These are phyloP conservation scores for Plectranthus barbatus DNA, from an alignment of 257 asterid genomes.

Conservation along the genomic window DNA sequence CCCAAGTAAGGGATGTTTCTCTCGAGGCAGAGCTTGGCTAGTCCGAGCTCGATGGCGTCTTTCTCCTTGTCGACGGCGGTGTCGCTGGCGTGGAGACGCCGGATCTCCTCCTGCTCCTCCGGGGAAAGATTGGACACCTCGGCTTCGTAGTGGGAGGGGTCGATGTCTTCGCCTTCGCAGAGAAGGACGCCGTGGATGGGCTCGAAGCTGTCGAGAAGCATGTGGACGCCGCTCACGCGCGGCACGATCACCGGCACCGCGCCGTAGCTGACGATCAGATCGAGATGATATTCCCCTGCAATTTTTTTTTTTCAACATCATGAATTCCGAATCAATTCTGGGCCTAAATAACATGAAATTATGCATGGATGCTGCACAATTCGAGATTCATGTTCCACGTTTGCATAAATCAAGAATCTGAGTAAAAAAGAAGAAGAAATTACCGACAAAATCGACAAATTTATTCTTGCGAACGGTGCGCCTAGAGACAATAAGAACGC, in stretches of 20 bases:
- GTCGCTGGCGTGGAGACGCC: slow-evolving; percentile 51
- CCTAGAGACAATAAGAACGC: slow-evolving; percentile 67
- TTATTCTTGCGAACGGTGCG: slow-evolving; percentile 70
- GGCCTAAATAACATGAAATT: neutral
- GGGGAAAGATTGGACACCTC: slow-evolving; percentile 34
- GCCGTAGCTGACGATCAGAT: slow-evolving; percentile 71
- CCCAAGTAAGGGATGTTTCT: slow-evolving; percentile 84
- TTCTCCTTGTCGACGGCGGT: slow-evolving; percentile 67
- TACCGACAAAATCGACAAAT: slow-evolving; percentile 75
- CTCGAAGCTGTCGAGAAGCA: slow-evolving; percentile 63
- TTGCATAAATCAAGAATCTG: neutral
- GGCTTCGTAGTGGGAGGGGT: slow-evolving; percentile 65
- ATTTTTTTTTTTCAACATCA: neutral
- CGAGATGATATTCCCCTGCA: slow-evolving; percentile 77
- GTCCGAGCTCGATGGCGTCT: slow-evolving; percentile 67
- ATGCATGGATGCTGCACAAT: neutral
- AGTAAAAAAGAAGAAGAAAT: neutral
- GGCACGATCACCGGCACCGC: slow-evolving; percentile 84
- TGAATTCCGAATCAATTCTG: neutral
- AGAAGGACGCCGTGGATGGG: slow-evolving; percentile 90
- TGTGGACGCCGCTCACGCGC: slow-evolving; percentile 67
- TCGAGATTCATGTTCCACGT: no score
- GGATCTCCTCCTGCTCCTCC: slow-evolving; percentile 63
- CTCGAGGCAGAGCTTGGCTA: slow-evolving; percentile 78
- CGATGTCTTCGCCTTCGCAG: slow-evolving; percentile 88